These are phyloP conservation scores for Boletellus ananiceps DNA, from an alignment of 768 basidiomycete genomes.

Conservation along the genomic window DNA sequence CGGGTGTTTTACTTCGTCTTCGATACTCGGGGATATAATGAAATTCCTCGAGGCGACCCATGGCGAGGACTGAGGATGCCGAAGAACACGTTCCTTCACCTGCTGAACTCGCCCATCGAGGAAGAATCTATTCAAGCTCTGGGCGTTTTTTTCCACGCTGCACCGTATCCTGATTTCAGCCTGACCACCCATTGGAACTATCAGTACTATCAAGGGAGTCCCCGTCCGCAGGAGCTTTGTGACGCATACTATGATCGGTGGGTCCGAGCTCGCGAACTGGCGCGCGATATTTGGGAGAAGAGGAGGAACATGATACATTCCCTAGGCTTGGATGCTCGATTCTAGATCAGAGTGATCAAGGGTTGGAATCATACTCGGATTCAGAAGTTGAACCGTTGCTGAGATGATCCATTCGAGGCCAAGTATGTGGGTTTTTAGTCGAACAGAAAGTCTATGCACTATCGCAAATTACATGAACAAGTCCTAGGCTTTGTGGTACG, in stretches of 20 bases:
- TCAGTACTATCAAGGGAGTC: neutral
- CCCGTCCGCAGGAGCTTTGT: neutral
- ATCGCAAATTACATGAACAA: too few species aligned
- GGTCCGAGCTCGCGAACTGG: neutral
- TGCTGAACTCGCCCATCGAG: slow-evolving; percentile 8
- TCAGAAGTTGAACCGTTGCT: too few species aligned
- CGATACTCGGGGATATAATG: slow-evolving; percentile 9
- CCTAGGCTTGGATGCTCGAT: neutral
- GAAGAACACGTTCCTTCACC: neutral
- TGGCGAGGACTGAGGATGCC: slow-evolving; percentile 10
- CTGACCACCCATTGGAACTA: slow-evolving; percentile 4
- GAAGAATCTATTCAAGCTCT: slow-evolving; percentile 8
- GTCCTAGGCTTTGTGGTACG: too few species aligned
- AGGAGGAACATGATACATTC: slow-evolving; percentile 5
- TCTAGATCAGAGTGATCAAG: too few species aligned
- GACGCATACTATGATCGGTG: slow-evolving; percentile 4
- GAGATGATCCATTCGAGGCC: too few species aligned
- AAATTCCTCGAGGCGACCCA: slow-evolving; percentile 6
- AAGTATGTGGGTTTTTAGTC: too few species aligned
- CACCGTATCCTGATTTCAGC: slow-evolving; percentile 4
- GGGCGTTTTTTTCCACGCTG: slow-evolving; percentile 14
- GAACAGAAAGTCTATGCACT: too few species aligned
- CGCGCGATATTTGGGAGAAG: neutral
- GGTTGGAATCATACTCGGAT: too few species aligned
- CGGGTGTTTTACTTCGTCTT: neutral